These are phyloP conservation scores for Talaromyces piceae DNA, from an alignment of 2,329 filamentous ascomycete genomes.

Conservation along the genomic window DNA sequence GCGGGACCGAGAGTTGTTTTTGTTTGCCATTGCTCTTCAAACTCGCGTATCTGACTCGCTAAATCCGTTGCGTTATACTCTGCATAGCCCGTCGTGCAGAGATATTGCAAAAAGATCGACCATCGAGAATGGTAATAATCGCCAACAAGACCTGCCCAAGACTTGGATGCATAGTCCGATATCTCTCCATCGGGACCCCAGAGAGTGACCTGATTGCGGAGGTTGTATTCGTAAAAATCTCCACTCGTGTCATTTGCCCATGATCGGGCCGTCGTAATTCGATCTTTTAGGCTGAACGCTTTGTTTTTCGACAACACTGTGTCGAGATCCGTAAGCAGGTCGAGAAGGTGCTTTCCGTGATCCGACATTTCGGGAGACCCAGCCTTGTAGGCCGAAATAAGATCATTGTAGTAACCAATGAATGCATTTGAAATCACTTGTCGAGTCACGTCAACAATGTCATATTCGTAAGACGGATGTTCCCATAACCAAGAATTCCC, in stretches of 20 bases:
- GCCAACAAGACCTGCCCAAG: constrained; percentile 41
- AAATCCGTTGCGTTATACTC: constrained; percentile 15
- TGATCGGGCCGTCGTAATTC: constrained; percentile 36
- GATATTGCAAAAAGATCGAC: constrained; percentile 40
- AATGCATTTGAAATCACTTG: constrained; percentile 45
- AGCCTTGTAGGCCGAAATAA: constrained; percentile 28
- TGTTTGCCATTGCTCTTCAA: constrained; percentile 11
- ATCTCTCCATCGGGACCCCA: constrained; percentile 45
- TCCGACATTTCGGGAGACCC: constrained; percentile 17
- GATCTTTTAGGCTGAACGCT: constrained; percentile 37
- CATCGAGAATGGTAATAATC: constrained; percentile 43
- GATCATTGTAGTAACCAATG: constrained; percentile 28
- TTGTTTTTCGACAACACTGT: constrained; percentile 34
- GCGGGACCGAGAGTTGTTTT: background rate
- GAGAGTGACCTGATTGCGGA: constrained; percentile 44
- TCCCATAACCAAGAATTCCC: constrained; percentile 29
- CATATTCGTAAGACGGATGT: constrained; percentile 38
- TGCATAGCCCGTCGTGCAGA: constrained; percentile 13
- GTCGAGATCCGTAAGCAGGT: constrained; percentile 34
- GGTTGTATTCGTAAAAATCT: constrained; percentile 39
- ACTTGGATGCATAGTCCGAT: constrained; percentile 44
- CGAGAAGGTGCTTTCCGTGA: constrained; percentile 23
- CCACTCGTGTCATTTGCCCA: constrained; percentile 14
- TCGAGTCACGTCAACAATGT: constrained; percentile 42
- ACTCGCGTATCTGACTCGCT: background rate